These are phyloP conservation scores for Tillandsia leiboldiana DNA, from an alignment of 176 grass and related monocot genomes.

Conservation along the genomic window DNA sequence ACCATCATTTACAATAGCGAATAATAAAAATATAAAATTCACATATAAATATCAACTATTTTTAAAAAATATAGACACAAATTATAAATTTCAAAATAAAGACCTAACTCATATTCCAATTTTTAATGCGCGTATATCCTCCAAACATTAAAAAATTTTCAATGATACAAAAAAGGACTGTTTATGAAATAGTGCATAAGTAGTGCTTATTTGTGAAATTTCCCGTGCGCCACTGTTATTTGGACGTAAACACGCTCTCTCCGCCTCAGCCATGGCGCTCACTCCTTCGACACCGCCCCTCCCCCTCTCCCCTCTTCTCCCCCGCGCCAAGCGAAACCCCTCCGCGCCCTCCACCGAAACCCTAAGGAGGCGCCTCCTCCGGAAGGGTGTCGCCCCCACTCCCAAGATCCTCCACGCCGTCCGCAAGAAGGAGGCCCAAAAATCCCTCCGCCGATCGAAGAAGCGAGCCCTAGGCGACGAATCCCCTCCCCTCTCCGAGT, in stretches of 20 bases:
- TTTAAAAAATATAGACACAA: too few relatives aligned
- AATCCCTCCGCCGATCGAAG: slow-evolving; percentile 54
- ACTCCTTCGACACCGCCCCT: slow-evolving; percentile 21
- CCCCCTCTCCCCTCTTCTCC: slow-evolving; percentile 7
- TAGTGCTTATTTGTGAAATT: too few relatives aligned
- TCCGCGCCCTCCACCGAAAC: slow-evolving; percentile 33
- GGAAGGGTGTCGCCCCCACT: slow-evolving; percentile 52
- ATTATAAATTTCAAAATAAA: too few relatives aligned
- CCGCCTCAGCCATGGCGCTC: slow-evolving; percentile 20
- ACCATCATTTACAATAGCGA: too few relatives aligned
- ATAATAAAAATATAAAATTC: too few relatives aligned
- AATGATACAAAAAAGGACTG: too few relatives aligned
- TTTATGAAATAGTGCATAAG: too few relatives aligned
- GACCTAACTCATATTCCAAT: too few relatives aligned
- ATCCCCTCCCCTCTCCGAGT: not conserved
- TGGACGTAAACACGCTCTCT: not conserved
- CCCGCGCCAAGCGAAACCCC: slow-evolving; percentile 13
- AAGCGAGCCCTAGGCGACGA: slow-evolving; percentile 36
- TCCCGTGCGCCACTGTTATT: too few relatives aligned
- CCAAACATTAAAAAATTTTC: too few relatives aligned
- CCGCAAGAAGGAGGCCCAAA: slow-evolving; percentile 80
- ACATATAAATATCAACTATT: too few relatives aligned
- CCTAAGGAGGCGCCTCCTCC: slow-evolving; percentile 52
- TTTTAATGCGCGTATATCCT: too few relatives aligned
- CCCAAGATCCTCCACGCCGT: slow-evolving; percentile 81